These are phyloP conservation scores for Vishniacozyma victoriae DNA, from an alignment of 768 basidiomycete genomes.

Conservation along the genomic window DNA sequence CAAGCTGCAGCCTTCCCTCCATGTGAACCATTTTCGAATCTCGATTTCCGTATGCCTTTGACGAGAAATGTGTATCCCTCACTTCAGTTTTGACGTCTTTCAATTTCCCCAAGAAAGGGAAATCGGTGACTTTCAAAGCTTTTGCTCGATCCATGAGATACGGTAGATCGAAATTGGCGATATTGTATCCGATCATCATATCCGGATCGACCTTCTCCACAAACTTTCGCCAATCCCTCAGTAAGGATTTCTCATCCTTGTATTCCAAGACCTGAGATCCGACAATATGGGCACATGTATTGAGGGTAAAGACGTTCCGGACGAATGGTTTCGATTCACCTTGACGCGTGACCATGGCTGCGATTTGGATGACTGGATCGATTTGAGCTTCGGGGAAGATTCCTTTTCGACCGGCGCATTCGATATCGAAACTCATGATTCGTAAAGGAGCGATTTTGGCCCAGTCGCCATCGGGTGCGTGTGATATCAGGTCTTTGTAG, in stretches of 20 bases:
- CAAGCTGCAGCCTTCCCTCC: conserved; percentile 89
- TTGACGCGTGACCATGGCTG: conserved; percentile 97
- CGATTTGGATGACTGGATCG: conserved; percentile 97
- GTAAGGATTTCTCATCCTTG: conserved; percentile 65
- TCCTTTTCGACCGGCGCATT: conserved; percentile 95
- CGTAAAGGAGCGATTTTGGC: conserved; percentile 85
- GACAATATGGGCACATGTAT: conserved; percentile 88
- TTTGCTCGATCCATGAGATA: conserved; percentile 90
- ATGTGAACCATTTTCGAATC: conserved; percentile 89
- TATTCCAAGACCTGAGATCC: conserved; percentile 93
- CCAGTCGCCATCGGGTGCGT: conserved; percentile 87
- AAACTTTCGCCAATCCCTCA: conserved; percentile 83
- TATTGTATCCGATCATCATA: conserved; percentile 94
- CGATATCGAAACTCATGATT: conserved; percentile 96
- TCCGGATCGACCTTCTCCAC: conserved; percentile 87
- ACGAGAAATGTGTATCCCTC: conserved; percentile 95
- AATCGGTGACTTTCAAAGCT: conserved; percentile 63
- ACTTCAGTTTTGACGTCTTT: conserved; percentile 69
- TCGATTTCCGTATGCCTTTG: conserved; percentile 92
- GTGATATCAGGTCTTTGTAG: conserved; percentile 78
- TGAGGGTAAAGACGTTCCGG: conserved; percentile 91
- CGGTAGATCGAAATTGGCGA: conserved; percentile 88
- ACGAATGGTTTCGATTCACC: conserved; percentile 94
- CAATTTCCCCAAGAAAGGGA: conserved; percentile 60
- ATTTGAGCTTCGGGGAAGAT: conserved; percentile 85